phyloP scores from a whole-genome alignment of 2,329 filamentous ascomycete genomes.

The Sarocladium oryzae region DNA sequence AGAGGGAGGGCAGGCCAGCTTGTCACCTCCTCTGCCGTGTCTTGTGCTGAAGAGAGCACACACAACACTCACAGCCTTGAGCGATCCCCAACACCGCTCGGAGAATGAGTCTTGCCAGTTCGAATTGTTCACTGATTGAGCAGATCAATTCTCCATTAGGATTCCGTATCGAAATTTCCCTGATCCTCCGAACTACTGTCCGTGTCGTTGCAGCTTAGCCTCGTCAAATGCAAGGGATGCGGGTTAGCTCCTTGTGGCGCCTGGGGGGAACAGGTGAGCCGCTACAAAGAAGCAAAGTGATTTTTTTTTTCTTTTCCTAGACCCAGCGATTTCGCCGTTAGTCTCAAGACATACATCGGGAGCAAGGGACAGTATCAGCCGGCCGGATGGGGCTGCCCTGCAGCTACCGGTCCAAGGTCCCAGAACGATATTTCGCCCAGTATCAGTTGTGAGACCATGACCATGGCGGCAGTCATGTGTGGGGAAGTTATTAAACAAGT shows the following conservation, averaged over 20 bases:
- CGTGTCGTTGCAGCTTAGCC: neutral
- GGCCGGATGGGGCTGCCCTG: too few species aligned
- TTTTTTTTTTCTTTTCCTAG: neutral
- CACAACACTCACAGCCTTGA: neutral
- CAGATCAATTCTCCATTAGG: neutral
- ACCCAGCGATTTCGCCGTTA: neutral
- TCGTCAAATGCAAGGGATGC: constrained; percentile 4
- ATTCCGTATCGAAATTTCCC: neutral
- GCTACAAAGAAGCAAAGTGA: neutral
- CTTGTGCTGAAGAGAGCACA: constrained; percentile 2
- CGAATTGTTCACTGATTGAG: neutral
- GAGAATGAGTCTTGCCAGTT: too few species aligned
- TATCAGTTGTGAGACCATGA: constrained; percentile 2
- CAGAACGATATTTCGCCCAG: too few species aligned
- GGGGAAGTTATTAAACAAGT: neutral
- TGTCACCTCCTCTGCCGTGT: neutral
- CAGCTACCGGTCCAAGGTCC: neutral
- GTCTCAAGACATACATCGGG: constrained; percentile 4
- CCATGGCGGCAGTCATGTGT: neutral
- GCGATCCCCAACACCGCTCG: neutral
- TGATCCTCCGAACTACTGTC: neutral
- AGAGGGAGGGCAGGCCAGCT: neutral
- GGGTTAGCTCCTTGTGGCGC: neutral
- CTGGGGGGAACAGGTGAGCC: neutral
- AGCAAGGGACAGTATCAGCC: neutral